These are phyloP conservation scores for Monosporozyma servazzii DNA, from an alignment of 805 yeast species.

Conservation along the genomic window DNA sequence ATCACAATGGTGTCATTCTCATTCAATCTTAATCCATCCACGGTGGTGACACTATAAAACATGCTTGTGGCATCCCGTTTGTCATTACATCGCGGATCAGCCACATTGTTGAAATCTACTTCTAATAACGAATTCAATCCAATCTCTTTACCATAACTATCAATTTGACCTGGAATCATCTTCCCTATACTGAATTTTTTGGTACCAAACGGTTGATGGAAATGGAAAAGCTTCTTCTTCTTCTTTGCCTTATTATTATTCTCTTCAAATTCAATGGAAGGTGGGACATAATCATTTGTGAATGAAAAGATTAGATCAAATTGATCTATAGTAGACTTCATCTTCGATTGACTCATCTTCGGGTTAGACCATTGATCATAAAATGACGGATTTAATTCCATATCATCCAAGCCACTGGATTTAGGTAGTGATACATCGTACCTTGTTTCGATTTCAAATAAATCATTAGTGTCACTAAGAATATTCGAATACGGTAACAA, in stretches of 20 bases:
- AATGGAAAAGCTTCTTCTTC: too few relatives aligned
- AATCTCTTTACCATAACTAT: background rate
- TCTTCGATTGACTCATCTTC: slow-evolving; percentile 7
- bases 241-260: background rate
- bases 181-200: slow-evolving; percentile 5
- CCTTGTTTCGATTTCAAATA: slow-evolving; percentile 38
- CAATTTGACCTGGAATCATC: background rate
- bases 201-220: background rate
- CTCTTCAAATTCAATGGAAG: background rate
- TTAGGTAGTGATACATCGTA: slow-evolving; percentile 30
- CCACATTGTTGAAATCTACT: background rate
- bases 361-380: slow-evolving; percentile 27
- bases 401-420: slow-evolving; percentile 14
- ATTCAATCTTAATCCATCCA: slow-evolving; percentile 1
- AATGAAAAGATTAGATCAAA: slow-evolving; percentile 25
- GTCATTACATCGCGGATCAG: background rate
- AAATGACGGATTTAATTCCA: slow-evolving; percentile 28
- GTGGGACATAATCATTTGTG: slow-evolving; percentile 9
- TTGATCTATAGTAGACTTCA: slow-evolving; percentile 19
- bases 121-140: background rate
- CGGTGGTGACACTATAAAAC: background rate
- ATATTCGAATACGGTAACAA: slow-evolving; percentile 29
- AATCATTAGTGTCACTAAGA: slow-evolving; percentile 30
- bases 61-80: background rate
- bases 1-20: slow-evolving; percentile 4